These are phyloP conservation scores for Gracilaria gracilis DNA, from an alignment of 23 red algal species.

Conservation along the genomic window DNA sequence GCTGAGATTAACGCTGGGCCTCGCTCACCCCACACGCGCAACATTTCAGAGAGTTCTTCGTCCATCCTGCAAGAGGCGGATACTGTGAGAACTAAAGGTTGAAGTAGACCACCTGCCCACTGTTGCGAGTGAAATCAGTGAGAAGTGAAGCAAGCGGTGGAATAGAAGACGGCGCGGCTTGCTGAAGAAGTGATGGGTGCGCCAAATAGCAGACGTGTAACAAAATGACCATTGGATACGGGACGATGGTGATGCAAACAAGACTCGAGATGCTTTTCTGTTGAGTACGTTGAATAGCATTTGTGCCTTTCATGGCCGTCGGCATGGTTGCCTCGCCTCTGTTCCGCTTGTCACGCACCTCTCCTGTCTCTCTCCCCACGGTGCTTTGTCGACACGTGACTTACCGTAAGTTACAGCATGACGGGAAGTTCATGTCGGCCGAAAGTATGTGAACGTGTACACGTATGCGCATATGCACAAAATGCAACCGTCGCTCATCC, in stretches of 20 bases:
- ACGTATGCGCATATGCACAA: too few relatives aligned
- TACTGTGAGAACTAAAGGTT: too few relatives aligned
- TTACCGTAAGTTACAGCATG: too few relatives aligned
- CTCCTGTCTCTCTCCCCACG: not conserved
- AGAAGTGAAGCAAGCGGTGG: not conserved
- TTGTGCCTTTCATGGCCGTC: not conserved
- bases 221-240: not conserved
- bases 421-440: too few relatives aligned
- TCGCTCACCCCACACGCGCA: conserved; percentile 28
- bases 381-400: not conserved
- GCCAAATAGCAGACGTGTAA: not conserved
- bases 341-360: not conserved
- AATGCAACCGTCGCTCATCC: too few relatives aligned
- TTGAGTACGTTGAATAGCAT: too few relatives aligned
- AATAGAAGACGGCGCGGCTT: not conserved
- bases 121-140: not conserved
- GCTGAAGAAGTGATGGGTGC: not conserved
- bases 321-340: not conserved
- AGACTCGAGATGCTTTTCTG: not conserved
- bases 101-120: not conserved
- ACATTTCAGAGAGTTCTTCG: conserved; percentile 40
- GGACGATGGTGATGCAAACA: not conserved
- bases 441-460: too few relatives aligned
- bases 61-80: not conserved
- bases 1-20: conserved; percentile 39